phyloP scores from a whole-genome alignment of 257 asterid species.

The Solanum microdontum region DNA sequence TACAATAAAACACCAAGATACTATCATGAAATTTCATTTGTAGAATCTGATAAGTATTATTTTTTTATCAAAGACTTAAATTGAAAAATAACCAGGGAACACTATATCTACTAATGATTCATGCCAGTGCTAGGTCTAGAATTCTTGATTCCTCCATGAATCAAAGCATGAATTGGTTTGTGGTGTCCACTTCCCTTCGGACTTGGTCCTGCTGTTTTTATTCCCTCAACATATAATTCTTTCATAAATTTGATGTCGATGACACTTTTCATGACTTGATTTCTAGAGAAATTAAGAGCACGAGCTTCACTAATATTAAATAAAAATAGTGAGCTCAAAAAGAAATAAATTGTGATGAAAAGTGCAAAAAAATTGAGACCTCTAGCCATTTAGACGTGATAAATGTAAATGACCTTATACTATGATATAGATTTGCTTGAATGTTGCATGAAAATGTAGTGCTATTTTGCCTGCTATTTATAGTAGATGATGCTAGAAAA shows the following conservation, averaged over 20 bases:
- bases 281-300: neutral
- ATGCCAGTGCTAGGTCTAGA: conserved; percentile 14
- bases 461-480: neutral
- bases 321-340: neutral
- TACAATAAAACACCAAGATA: neutral
- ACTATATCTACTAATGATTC: neutral
- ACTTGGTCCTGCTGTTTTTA: conserved; percentile 10
- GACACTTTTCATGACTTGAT: neutral
- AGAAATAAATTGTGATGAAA: neutral
- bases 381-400: neutral
- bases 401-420: neutral
- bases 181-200: conserved; percentile 10
- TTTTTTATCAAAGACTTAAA: neutral
- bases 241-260: neutral
- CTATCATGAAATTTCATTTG: neutral
- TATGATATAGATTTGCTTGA: neutral
- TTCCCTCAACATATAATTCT: neutral
- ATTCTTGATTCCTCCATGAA: conserved; percentile 8
- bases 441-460: neutral
- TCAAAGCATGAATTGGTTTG: neutral
- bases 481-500: neutral
- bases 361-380: neutral
- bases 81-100: neutral
- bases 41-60: neutral
- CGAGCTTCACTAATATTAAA: conserved; percentile 3